Conservation (phyloP, 116 monocot genomes). For the Cymodocea nodosa region DNA sequence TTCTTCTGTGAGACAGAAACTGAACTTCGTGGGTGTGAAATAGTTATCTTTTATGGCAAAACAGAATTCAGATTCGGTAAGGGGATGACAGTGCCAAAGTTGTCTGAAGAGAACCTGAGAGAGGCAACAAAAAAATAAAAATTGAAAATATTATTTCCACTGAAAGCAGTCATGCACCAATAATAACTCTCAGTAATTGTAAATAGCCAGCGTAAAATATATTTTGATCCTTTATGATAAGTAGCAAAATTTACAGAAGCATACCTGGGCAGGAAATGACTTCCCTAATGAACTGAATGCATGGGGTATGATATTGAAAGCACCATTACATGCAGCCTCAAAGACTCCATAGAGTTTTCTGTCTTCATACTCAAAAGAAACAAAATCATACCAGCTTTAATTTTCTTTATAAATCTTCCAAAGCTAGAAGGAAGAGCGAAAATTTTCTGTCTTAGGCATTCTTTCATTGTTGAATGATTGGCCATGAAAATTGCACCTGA, state of each 20-base stretch:
- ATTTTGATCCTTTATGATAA: no score
- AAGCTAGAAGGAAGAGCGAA: conserved; percentile 45
- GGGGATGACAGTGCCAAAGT: conserved; percentile 46
- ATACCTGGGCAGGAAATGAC: conserved; percentile 58
- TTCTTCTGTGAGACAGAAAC: conserved; percentile 36
- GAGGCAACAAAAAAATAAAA: not conserved
- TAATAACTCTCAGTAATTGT: not conserved
- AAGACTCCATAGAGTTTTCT: conserved; percentile 74
- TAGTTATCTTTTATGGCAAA: conserved; percentile 57
- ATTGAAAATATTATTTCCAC: not conserved
- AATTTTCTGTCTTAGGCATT: conserved; percentile 41
- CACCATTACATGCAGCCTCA: conserved; percentile 68
- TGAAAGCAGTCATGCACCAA: not conserved
- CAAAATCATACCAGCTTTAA: conserved; percentile 52
- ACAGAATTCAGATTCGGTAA: conserved; percentile 49
- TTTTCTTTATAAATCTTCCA: conserved; percentile 24
- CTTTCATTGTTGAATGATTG: conserved; percentile 40
- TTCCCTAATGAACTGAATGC: conserved; percentile 37
- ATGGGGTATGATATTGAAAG: conserved; percentile 45
- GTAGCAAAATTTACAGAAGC: no score
- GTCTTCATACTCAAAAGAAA: conserved; percentile 66
- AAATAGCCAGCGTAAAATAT: not conserved
- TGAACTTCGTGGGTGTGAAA: conserved; percentile 30
- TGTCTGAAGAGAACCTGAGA: conserved; percentile 49
- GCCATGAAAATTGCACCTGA: conserved; percentile 69